Conservation (phyloP, 345 rosid genomes). For the Acer negundo region DNA sequence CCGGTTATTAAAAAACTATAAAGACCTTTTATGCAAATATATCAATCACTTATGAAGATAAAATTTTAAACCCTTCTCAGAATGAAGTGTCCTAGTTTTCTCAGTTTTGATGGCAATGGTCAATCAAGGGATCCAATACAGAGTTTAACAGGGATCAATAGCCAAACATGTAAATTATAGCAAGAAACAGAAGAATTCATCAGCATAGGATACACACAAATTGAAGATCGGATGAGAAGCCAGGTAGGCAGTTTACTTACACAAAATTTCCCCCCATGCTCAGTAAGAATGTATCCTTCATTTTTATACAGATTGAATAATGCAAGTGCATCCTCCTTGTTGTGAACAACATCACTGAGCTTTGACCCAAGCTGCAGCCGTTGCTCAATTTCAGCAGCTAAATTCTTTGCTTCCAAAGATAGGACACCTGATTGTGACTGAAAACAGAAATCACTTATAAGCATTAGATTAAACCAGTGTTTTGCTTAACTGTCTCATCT, state of each 20-base stretch:
- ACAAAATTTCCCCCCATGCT: constrained; percentile 62
- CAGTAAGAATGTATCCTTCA: constrained; percentile 85
- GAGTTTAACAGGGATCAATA: neutral
- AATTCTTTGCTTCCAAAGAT: constrained; percentile 68
- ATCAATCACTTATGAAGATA: neutral
- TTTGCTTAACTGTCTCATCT: too few relatives aligned
- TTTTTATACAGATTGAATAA: constrained; percentile 61
- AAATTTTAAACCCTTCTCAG: neutral
- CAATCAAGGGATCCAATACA: neutral
- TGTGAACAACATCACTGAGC: constrained; percentile 73
- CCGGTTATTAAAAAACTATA: neutral
- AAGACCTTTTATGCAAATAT: neutral
- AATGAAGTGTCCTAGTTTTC: neutral
- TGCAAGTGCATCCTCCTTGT: constrained; percentile 75
- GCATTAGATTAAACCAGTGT: neutral
- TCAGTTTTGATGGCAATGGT: constrained; percentile 3
- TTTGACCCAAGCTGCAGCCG: constrained; percentile 79
- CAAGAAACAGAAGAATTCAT: neutral
- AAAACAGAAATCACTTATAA: constrained; percentile 10
- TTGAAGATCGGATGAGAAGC: neutral
- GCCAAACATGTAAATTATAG: neutral
- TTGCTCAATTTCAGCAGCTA: constrained; percentile 74
- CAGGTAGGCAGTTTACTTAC: constrained; percentile 46
- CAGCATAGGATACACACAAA: neutral
- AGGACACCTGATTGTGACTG: constrained; percentile 47